A percentile compares a stretch with the other conserved stretches of the same genome.
Evolutionary conservation across 305 asterid species (phyloP).

Genomic region (Fraxinus albicans): DNA sequence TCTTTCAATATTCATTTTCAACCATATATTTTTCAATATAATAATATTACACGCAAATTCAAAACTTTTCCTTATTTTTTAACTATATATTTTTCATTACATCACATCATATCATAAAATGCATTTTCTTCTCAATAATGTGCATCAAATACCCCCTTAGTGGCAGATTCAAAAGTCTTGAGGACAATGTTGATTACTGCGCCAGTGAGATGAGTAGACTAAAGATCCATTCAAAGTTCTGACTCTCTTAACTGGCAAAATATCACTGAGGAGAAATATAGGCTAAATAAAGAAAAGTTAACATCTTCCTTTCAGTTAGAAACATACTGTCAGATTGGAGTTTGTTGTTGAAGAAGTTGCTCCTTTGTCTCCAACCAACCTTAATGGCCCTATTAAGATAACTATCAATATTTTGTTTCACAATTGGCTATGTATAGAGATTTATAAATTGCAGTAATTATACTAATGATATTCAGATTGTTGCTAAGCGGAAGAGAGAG

Average conservation of each 20-base stretch:
- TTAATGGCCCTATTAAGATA: background rate
- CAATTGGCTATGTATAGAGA: background rate
- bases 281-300: background rate
- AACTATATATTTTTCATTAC: too few relatives aligned
- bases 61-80: too few relatives aligned
- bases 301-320: background rate
- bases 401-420: background rate
- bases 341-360: background rate
- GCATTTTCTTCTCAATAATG: too few relatives aligned
- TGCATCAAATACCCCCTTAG: too few relatives aligned
- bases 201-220: background rate
- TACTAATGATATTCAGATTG: conserved; percentile 41
- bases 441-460: background rate
- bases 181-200: background rate
- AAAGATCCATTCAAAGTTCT: background rate
- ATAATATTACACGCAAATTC: too few relatives aligned
- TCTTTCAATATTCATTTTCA: too few relatives aligned
- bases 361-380: background rate
- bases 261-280: background rate
- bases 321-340: background rate
- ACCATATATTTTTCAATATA: too few relatives aligned
- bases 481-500: conserved; percentile 67
- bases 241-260: background rate
- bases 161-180: background rate
- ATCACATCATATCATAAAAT: too few relatives aligned